Conservation (phyloP, 176 grass and related monocot genomes). For the Luzula sylvatica region DNA sequence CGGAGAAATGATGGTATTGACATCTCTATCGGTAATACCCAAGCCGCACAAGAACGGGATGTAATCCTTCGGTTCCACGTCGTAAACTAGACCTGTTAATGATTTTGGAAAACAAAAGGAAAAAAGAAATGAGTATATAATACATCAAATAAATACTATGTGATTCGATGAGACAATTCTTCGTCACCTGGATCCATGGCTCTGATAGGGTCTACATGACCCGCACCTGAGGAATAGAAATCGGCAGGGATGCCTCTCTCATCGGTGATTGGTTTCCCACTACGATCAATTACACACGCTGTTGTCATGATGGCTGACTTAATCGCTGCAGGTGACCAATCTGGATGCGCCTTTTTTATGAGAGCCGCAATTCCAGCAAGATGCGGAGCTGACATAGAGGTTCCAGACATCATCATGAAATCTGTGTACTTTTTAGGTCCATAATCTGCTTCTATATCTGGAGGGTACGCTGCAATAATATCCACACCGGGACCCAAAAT, state of each 20-base stretch:
- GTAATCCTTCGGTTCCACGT: slow-evolving; percentile 4
- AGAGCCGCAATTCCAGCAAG: slow-evolving; percentile 24
- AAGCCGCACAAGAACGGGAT: slow-evolving; percentile 14
- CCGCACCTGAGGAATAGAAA: slow-evolving; percentile 18
- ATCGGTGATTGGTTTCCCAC: slow-evolving; percentile 1
- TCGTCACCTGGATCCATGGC: slow-evolving; percentile 17
- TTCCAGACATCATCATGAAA: slow-evolving; percentile 11
- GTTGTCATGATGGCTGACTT: slow-evolving; percentile 39
- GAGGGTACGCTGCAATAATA: slow-evolving; percentile 21
- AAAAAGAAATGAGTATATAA: too few relatives aligned
- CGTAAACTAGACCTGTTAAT: slow-evolving; percentile 13
- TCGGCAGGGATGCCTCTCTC: background rate
- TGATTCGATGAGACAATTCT: too few relatives aligned
- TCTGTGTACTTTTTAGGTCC: background rate
- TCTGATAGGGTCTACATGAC: slow-evolving; percentile 23
- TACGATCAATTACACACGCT: background rate
- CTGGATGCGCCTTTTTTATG: slow-evolving; percentile 19
- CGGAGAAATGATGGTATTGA: background rate
- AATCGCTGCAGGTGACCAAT: slow-evolving; percentile 29
- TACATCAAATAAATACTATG: too few relatives aligned
- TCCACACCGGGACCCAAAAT: slow-evolving; percentile 23
- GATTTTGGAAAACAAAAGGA: too few relatives aligned
- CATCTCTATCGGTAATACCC: background rate
- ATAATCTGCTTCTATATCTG: background rate
- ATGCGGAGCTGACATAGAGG: slow-evolving; percentile 33